phyloP scores from a whole-genome alignment of 176 grass and related monocot species.

The Thinopyrum elongatum region DNA sequence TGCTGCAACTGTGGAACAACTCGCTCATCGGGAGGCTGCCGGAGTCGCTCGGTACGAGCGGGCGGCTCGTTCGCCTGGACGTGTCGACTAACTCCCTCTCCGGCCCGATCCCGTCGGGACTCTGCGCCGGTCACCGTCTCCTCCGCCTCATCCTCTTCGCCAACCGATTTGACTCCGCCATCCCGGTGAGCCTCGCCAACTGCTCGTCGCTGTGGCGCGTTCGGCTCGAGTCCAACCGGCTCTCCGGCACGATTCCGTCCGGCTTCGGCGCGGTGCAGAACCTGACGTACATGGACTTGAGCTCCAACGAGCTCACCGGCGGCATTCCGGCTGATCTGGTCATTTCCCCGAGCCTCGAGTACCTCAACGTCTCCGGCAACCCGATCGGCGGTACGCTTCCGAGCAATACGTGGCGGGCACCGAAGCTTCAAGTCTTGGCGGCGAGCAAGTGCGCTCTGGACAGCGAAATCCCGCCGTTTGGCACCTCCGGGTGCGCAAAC shows the following conservation, averaged over 20 bases:
- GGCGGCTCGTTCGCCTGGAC: slow-evolving; percentile 60
- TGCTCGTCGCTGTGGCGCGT: slow-evolving; percentile 86
- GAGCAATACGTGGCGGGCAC: slow-evolving; percentile 41
- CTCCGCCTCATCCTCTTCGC: slow-evolving; percentile 82
- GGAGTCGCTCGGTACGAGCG: slow-evolving; percentile 39
- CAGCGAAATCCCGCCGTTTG: slow-evolving; percentile 58
- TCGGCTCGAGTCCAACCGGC: slow-evolving; percentile 59
- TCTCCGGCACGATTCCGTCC: slow-evolving; percentile 56
- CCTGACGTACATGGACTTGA: slow-evolving; percentile 88
- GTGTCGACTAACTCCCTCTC: slow-evolving; percentile 76
- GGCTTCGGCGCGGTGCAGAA: slow-evolving; percentile 70
- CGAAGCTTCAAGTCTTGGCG: slow-evolving; percentile 65
- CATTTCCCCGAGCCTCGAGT: slow-evolving; percentile 52
- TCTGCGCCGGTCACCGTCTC: slow-evolving; percentile 64
- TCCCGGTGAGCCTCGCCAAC: slow-evolving; percentile 55
- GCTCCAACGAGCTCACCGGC: slow-evolving; percentile 62
- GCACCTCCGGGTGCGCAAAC: slow-evolving; percentile 53
- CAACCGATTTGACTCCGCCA: slow-evolving; percentile 65
- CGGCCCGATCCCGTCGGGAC: slow-evolving; percentile 50
- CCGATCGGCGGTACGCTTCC: slow-evolving; percentile 51
- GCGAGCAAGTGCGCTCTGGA: slow-evolving; percentile 49
- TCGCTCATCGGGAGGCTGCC: slow-evolving; percentile 70
- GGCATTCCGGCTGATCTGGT: slow-evolving; percentile 55
- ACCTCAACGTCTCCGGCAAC: slow-evolving; percentile 84
- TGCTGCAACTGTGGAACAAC: slow-evolving; percentile 94